phyloP scores from a whole-genome alignment of 305 asterid species.

The Salvia sclarea region DNA sequence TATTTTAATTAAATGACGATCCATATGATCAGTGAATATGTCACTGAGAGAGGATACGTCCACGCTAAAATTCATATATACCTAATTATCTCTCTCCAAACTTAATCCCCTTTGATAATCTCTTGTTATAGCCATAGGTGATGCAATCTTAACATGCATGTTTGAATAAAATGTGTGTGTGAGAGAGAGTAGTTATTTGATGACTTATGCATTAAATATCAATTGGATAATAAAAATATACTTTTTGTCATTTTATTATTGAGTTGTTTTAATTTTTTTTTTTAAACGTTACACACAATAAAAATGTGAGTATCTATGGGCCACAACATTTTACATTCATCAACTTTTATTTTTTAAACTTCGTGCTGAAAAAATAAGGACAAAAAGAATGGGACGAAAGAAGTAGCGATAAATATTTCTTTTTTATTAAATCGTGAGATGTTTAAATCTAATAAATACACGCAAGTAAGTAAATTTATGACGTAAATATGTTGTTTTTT shows the following conservation, averaged over 20 bases:
- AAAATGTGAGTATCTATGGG: no score
- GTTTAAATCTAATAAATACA: neutral
- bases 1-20: no score
- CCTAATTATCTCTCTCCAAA: neutral
- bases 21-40: neutral
- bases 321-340: no score
- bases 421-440: neutral
- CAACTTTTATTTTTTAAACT: no score
- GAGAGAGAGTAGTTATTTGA: neutral
- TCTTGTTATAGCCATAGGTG: neutral
- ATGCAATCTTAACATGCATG: neutral
- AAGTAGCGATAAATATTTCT: no score
- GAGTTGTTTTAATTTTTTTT: no score
- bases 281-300: no score
- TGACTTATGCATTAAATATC: neutral
- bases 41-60: constrained; percentile 19
- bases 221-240: neutral
- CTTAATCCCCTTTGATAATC: no score
- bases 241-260: no score
- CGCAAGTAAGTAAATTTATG: neutral
- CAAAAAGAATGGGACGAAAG: no score
- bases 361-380: no score
- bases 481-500: neutral
- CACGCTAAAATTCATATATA: constrained; percentile 5
- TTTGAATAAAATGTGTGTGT: neutral